Evolutionary conservation across 1,139 yeast species (phyloP).

Genomic region (Taphrina flavorubra): DNA sequence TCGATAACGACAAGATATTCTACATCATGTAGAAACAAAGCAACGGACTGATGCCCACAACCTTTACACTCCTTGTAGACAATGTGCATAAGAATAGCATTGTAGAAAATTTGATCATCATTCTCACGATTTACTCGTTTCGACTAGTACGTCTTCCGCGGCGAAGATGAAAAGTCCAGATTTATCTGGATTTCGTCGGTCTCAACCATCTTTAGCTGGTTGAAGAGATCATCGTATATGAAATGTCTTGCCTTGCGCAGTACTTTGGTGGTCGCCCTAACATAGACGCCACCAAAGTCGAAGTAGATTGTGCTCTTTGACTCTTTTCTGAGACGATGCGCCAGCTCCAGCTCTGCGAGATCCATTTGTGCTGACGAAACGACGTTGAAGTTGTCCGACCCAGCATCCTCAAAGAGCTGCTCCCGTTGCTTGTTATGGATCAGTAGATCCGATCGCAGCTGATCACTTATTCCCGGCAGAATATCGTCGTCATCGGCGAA

Average conservation of each 20-base stretch:
- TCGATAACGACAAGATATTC: slow-evolving; percentile 5
- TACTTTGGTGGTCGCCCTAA: not conserved
- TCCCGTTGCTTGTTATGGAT: not conserved
- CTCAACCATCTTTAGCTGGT: not conserved
- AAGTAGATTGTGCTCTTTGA: not conserved
- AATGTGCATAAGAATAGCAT: not conserved
- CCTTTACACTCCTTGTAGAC: not conserved
- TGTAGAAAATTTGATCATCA: too few relatives aligned
- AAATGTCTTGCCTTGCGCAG: not conserved
- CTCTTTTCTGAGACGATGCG: not conserved
- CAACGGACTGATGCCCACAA: too few relatives aligned
- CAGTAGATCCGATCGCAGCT: not conserved
- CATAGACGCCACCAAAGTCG: not conserved
- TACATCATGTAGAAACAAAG: slow-evolving; percentile 12
- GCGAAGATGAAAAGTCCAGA: not conserved
- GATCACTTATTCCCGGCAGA: not conserved
- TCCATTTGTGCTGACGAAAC: not conserved
- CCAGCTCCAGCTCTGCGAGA: not conserved
- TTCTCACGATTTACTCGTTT: too few relatives aligned
- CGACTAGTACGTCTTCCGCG: not conserved
- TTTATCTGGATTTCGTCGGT: too few relatives aligned
- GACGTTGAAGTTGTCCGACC: not conserved
- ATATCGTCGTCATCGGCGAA: not conserved
- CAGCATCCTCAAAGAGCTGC: not conserved
- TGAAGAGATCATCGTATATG: not conserved